phyloP scores from a whole-genome alignment of 2,329 filamentous ascomycete species.

The Chaetomiaceae sp. region DNA sequence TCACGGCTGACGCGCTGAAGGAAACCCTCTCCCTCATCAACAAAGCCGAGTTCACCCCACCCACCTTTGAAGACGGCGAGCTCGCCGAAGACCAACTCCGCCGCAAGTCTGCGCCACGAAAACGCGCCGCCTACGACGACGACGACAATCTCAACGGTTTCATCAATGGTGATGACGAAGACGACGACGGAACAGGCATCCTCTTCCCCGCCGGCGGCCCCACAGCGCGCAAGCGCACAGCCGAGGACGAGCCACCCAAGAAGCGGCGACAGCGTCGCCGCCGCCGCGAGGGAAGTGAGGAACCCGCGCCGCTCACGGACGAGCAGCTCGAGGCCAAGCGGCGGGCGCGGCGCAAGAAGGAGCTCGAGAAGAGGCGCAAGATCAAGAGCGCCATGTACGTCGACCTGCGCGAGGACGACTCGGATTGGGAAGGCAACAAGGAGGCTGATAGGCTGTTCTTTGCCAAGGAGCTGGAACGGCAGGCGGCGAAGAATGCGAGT shows the following conservation, averaged over 20 bases:
- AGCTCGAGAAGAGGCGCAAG: constrained; percentile 70
- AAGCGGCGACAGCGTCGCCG: constrained; percentile 52
- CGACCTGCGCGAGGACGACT: constrained; percentile 80
- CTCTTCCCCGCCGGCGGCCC: constrained; percentile 68
- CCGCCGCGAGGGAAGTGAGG: constrained; percentile 34
- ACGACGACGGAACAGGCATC: constrained; percentile 44
- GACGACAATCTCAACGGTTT: constrained; percentile 59
- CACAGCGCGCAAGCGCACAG: constrained; percentile 49
- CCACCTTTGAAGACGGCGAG: constrained; percentile 69
- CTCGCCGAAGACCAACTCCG: constrained; percentile 75
- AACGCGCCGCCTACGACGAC: constrained; percentile 63
- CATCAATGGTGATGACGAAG: constrained; percentile 42
- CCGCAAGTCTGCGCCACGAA: constrained; percentile 57
- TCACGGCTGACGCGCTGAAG: constrained; percentile 62
- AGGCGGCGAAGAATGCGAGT: constrained; percentile 43
- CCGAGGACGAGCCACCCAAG: constrained; percentile 54
- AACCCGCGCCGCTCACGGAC: constrained; percentile 36
- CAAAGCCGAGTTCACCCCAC: constrained; percentile 73
- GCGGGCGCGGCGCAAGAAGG: constrained; percentile 58
- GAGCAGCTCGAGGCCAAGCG: constrained; percentile 62
- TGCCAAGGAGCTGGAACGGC: constrained; percentile 62
- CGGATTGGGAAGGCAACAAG: constrained; percentile 66
- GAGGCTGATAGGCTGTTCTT: constrained; percentile 59
- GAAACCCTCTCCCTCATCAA: constrained; percentile 69
- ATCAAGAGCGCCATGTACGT: constrained; percentile 85